A percentile compares a stretch with the other conserved stretches of the same genome.
These are phyloP conservation scores for Zasmidium cellare DNA, from an alignment of 2,329 filamentous ascomycete genomes.

Conservation along the genomic window DNA sequence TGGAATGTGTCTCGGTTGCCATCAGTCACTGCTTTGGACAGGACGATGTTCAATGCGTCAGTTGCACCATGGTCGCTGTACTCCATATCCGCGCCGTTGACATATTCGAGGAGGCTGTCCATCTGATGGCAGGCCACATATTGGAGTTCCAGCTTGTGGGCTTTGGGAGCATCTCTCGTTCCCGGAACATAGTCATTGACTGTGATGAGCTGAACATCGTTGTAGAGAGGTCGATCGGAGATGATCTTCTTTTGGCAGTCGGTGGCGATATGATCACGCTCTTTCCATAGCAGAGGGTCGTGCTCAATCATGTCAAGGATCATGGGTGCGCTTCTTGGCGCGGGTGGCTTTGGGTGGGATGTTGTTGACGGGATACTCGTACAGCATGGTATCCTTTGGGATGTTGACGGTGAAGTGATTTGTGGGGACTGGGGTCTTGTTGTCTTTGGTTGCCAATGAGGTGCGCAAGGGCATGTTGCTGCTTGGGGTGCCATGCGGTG, in stretches of 20 bases:
- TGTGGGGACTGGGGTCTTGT: not conserved
- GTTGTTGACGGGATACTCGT: conserved; percentile 18
- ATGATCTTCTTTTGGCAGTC: conserved; percentile 20
- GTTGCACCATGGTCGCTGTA: conserved; percentile 10
- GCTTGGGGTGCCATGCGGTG: not conserved
- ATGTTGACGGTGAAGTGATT: conserved; percentile 20
- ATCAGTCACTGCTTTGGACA: conserved; percentile 15
- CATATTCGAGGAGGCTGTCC: conserved; percentile 3
- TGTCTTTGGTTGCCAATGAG: not conserved
- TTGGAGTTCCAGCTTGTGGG: not conserved
- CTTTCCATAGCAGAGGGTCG: conserved; percentile 4
- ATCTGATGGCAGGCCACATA: not conserved
- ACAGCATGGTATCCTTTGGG: conserved; percentile 5
- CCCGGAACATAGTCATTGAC: not conserved
- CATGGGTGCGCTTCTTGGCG: conserved; percentile 9
- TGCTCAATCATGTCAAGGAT: conserved; percentile 14
- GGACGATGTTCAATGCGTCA: conserved; percentile 22
- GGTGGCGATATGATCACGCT: conserved; percentile 11
- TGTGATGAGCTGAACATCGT: not conserved
- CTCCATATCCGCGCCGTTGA: conserved; percentile 4
- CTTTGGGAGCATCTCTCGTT: not conserved
- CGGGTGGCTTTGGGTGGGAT: conserved; percentile 6
- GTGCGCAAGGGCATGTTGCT: not conserved
- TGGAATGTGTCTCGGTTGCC: conserved; percentile 6
- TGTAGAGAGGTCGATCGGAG: conserved; percentile 6